Evolutionary conservation across 2,329 filamentous ascomycete species (phyloP).

Genomic region (Emmonsiellopsis sp.): DNA sequence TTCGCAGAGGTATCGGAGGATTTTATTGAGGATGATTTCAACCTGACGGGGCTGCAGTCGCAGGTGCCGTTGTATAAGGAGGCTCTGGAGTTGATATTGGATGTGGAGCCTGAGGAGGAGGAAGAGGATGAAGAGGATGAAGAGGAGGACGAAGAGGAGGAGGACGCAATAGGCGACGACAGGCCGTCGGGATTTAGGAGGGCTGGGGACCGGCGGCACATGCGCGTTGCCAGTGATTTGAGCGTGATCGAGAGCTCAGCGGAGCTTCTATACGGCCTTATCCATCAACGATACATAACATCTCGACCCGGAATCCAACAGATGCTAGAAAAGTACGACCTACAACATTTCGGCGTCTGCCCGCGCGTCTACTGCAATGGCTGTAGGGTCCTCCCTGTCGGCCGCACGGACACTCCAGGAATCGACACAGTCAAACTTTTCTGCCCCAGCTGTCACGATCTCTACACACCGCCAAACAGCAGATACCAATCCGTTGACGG

Average conservation of each 20-base stretch:
- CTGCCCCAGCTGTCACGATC: constrained; percentile 90
- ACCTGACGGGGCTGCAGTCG: constrained; percentile 85
- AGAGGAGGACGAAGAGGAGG: constrained; percentile 60
- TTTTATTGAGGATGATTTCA: constrained; percentile 99
- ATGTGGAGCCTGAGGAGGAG: constrained; percentile 89
- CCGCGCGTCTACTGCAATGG: constrained; percentile 90
- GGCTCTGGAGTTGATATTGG: constrained; percentile 96
- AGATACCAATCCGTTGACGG: constrained; percentile 96
- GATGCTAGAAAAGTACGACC: constrained; percentile 98
- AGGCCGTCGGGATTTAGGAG: constrained; percentile 35
- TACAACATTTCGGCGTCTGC: constrained; percentile 90
- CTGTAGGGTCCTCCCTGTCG: constrained; percentile 83
- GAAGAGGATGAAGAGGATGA: constrained; percentile 57
- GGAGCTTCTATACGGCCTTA: constrained; percentile 96
- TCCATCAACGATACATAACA: constrained; percentile 97
- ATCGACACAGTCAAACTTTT: constrained; percentile 98
- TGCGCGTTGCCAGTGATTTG: constrained; percentile 81
- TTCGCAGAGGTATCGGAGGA: constrained; percentile 98
- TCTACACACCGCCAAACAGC: constrained; percentile 95
- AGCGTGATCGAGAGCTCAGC: constrained; percentile 94
- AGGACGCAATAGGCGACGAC: constrained; percentile 57
- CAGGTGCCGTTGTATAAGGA: constrained; percentile 99
- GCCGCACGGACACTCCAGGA: constrained; percentile 86
- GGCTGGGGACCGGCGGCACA: constrained; percentile 62
- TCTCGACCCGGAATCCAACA: constrained; percentile 93